phyloP scores from a whole-genome alignment of 176 grass and related monocot species.

The Luzula sylvatica region DNA sequence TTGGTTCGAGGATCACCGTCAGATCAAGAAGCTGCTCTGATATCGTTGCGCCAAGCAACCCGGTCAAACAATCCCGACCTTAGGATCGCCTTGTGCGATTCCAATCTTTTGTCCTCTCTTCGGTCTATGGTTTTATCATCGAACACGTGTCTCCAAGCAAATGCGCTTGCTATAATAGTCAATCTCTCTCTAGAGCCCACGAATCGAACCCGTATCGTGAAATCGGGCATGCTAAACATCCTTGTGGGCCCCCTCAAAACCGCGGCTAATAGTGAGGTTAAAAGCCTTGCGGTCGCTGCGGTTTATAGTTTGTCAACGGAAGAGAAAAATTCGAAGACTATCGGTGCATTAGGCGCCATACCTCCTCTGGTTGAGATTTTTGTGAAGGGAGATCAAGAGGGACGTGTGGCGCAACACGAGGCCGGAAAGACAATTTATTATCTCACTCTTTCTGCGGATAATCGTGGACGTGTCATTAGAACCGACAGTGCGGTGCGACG shows the following conservation, averaged over 20 bases:
- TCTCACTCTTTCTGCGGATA: conserved; percentile 26
- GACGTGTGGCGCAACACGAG: conserved; percentile 21
- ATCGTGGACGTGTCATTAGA: conserved; percentile 25
- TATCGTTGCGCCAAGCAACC: conserved; percentile 46
- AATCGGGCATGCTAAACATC: conserved; percentile 49
- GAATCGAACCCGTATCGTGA: conserved; percentile 64
- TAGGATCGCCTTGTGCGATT: conserved; percentile 49
- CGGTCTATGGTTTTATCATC: conserved; percentile 38
- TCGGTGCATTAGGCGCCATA: conserved; percentile 37
- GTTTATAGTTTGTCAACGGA: conserved; percentile 37
- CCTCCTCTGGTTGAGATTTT: conserved; percentile 28
- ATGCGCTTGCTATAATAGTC: conserved; percentile 47
- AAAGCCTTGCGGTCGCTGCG: conserved; percentile 23
- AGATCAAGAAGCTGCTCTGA: conserved; percentile 24
- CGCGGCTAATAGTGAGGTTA: conserved; percentile 1
- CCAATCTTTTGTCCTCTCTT: conserved; percentile 45
- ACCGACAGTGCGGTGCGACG: conserved; percentile 6
- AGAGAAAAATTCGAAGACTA: conserved; percentile 26
- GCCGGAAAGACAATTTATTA: conserved; percentile 42
- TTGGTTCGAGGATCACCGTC: conserved; percentile 36
- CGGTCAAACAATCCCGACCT: conserved; percentile 44
- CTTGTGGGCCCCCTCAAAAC: conserved; percentile 47
- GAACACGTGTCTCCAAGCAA: conserved; percentile 24
- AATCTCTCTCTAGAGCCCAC: conserved; percentile 68
- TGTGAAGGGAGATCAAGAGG: neutral